phyloP scores from a whole-genome alignment of 139 green algal species.

The Deuterostichococcus epilithicus region DNA sequence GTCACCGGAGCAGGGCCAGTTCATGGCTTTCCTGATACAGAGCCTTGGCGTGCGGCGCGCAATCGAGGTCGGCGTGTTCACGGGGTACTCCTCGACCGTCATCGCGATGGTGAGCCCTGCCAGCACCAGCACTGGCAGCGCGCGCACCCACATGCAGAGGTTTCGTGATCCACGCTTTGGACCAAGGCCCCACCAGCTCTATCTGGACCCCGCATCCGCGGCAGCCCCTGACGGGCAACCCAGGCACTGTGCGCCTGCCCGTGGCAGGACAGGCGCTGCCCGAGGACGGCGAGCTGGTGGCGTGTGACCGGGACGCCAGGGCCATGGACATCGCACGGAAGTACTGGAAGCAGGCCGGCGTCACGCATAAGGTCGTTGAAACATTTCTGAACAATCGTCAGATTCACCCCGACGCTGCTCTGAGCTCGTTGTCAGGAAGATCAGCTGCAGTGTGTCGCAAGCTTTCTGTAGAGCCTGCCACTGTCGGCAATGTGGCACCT shows the following conservation, averaged over 20 bases:
- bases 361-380: slow-evolving; percentile 57
- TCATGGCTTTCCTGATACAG: slow-evolving; percentile 68
- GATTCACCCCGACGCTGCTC: too few species aligned
- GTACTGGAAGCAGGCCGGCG: slow-evolving; percentile 65
- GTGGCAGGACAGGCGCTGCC: slow-evolving; percentile 54
- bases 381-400: too few species aligned
- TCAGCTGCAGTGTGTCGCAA: too few species aligned
- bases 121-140: neutral
- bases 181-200: too few species aligned
- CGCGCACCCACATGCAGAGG: neutral
- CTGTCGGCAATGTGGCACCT: too few species aligned
- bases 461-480: too few species aligned
- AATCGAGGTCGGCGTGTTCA: slow-evolving; percentile 82
- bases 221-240: too few species aligned
- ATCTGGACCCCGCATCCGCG: too few species aligned
- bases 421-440: too few species aligned
- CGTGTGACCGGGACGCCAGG: slow-evolving; percentile 68
- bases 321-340: slow-evolving; percentile 62
- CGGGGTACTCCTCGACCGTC: slow-evolving; percentile 77
- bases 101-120: slow-evolving; percentile 53
- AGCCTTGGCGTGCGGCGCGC: slow-evolving; percentile 41
- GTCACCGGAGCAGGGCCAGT: slow-evolving; percentile 76
- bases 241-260: neutral
- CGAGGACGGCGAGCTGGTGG: slow-evolving; percentile 61
- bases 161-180: too few species aligned